Percentiles rank a stretch among this genome's conserved stretches.
phyloP scores from a whole-genome alignment of 108 stramenopile species.

The Nitzschia sp. region DNA sequence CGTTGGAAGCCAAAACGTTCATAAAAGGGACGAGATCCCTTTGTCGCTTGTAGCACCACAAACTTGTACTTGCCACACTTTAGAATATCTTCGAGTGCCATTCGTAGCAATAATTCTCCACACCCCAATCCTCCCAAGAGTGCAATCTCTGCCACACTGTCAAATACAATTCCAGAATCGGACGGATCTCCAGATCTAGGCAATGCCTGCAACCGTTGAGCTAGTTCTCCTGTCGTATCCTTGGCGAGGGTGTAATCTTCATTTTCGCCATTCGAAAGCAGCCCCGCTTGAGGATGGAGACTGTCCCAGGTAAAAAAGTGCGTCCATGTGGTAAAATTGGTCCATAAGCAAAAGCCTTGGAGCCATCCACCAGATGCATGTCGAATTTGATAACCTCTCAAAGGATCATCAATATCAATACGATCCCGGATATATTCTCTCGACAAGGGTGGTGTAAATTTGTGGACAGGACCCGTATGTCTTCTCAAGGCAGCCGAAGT shows the following conservation, averaged over 20 bases:
- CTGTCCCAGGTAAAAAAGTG: slow-evolving; percentile 69
- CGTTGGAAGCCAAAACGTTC: slow-evolving; percentile 74
- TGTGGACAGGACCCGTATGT: slow-evolving; percentile 18
- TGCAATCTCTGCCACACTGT: slow-evolving; percentile 62
- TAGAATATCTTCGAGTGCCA: slow-evolving; percentile 58
- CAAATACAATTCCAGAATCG: slow-evolving; percentile 56
- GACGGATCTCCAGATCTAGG: slow-evolving; percentile 48
- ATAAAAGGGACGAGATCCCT: slow-evolving; percentile 55
- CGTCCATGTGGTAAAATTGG: slow-evolving; percentile 77
- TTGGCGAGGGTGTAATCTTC: slow-evolving; percentile 8
- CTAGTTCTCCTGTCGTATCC: slow-evolving; percentile 41
- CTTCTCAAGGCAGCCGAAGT: slow-evolving; percentile 47
- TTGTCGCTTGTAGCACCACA: slow-evolving; percentile 64
- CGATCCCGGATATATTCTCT: slow-evolving; percentile 68
- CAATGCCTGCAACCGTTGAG: slow-evolving; percentile 42
- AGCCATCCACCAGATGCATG: slow-evolving; percentile 63
- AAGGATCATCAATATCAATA: slow-evolving; percentile 76
- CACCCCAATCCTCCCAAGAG: slow-evolving; percentile 65
- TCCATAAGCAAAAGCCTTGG: slow-evolving; percentile 67
- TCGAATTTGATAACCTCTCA: slow-evolving; percentile 65
- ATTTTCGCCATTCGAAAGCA: background rate
- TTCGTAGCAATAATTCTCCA: slow-evolving; percentile 58
- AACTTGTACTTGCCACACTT: slow-evolving; percentile 43
- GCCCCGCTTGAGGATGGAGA: slow-evolving; percentile 39
- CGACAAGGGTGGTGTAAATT: slow-evolving; percentile 46